phyloP scores from a whole-genome alignment of 2,329 filamentous ascomycete genomes.

The Fusarium sp. region DNA sequence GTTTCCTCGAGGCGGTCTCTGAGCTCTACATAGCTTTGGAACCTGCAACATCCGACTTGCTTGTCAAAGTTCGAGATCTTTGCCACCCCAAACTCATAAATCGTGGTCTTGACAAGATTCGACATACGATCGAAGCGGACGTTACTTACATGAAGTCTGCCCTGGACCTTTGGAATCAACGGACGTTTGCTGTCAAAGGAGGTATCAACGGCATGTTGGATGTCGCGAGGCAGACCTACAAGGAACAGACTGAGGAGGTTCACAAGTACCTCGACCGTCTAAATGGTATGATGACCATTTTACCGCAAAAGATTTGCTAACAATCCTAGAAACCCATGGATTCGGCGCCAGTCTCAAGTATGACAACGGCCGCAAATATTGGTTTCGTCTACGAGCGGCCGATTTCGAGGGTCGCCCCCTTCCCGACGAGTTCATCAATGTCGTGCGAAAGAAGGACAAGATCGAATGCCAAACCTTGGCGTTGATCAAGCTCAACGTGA shows the following conservation, averaged over 20 bases:
- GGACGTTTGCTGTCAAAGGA: slow-evolving; percentile 89
- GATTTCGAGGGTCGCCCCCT: slow-evolving; percentile 72
- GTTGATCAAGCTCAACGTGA: slow-evolving; percentile 82
- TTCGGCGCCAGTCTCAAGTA: slow-evolving; percentile 77
- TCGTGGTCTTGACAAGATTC: slow-evolving; percentile 73
- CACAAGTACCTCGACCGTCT: slow-evolving; percentile 77
- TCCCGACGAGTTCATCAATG: slow-evolving; percentile 82
- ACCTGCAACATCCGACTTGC: slow-evolving; percentile 71
- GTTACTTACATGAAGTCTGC: slow-evolving; percentile 82
- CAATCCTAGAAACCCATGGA: slow-evolving; percentile 63
- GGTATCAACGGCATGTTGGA: slow-evolving; percentile 89
- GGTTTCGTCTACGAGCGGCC: slow-evolving; percentile 71
- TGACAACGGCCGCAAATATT: slow-evolving; percentile 83
- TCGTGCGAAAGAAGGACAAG: slow-evolving; percentile 75
- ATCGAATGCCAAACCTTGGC: slow-evolving; percentile 90
- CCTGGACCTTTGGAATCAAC: slow-evolving; percentile 88
- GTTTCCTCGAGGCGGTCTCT: slow-evolving; percentile 77
- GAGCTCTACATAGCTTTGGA: slow-evolving; percentile 76
- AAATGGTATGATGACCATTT: slow-evolving; percentile 61
- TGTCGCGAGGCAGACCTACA: slow-evolving; percentile 88
- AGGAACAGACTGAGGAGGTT: slow-evolving; percentile 85
- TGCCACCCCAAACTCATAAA: slow-evolving; percentile 74
- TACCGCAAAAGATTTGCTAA: background rate
- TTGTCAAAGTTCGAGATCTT: slow-evolving; percentile 75
- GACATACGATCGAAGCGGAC: slow-evolving; percentile 81